Evolutionary conservation across 352 stramenopile genomes (phyloP), one percentile per base, ranked within the genome.

Genomic region (Globisporangium ultimum): DNA sequence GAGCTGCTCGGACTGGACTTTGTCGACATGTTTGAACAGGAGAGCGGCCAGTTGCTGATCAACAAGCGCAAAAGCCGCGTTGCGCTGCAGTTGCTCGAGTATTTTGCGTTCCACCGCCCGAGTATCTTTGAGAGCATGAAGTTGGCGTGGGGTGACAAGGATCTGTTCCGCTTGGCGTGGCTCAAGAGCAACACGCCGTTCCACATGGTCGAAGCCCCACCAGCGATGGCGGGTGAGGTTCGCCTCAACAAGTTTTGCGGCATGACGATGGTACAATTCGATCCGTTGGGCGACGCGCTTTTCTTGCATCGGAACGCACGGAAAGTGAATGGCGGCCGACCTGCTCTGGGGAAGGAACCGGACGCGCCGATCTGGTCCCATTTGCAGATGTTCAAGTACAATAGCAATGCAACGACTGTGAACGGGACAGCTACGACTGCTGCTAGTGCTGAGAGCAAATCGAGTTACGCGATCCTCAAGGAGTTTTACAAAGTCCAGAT

Each of bases 1-100:
- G 59, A 79, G 50, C 56, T 86, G 48, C 64, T 88, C 4, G 70
- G 61, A 21, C 57, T 80, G 38, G 48, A 59, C 11, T 83, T 69
- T 40, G 68, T 83, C 9, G 64, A 84, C 66, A 87, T 85, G 77
- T 88, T 88, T 45, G 77, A 89, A 55, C 79, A 89, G 66, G 80
- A 89, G 47, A 87, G 76, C 36, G 80, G 77, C 0, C 80, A 89
- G 47, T 18, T 89, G 12, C 53, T 87, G 10, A 72, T 89, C 20
- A 64, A 87, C 43, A 67, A 71, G 48, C 52, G 55, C 17, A 70
- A 58, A n/a, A 69, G 76, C 50, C 52, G 64, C n/a, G 61, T 57
- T 0, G 52, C 77, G 4, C 42, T 84, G 13, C 55, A 75, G 7
- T 49, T 72, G 12, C 66, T 76, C 3, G 60, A 68, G 53, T 53